phyloP scores from a whole-genome alignment of 2,329 filamentous ascomycete genomes.

The Eutypa lata region DNA sequence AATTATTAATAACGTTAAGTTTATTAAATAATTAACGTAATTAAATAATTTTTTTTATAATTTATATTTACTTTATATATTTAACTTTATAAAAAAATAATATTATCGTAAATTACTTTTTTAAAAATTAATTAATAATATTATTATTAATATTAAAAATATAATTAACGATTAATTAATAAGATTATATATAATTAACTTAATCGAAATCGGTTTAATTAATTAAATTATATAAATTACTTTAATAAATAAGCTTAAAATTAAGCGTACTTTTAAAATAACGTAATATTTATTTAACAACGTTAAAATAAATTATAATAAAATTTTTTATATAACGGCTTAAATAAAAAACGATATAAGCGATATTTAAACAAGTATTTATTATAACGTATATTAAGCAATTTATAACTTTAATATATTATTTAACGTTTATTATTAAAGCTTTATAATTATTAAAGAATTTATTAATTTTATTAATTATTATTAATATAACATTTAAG shows the following conservation, averaged over 20 bases:
- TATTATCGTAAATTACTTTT: neutral
- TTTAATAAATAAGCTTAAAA: neutral
- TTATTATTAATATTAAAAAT: neutral
- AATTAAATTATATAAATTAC: neutral
- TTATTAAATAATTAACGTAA: neutral
- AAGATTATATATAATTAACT: neutral
- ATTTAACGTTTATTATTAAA: slow-evolving; percentile 1
- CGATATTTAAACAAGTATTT: too few species aligned
- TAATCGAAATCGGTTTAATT: neutral
- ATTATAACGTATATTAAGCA: too few species aligned
- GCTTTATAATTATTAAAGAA: slow-evolving; percentile 1
- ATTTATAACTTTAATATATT: slow-evolving; percentile 2
- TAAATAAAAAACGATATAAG: slow-evolving; percentile 3
- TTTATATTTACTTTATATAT: neutral
- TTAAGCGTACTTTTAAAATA: neutral
- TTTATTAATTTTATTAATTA: slow-evolving; percentile 5
- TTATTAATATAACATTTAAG: slow-evolving; percentile 2
- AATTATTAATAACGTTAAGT: neutral
- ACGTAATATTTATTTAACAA: neutral
- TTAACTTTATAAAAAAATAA: neutral
- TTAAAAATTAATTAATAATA: neutral
- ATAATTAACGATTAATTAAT: neutral
- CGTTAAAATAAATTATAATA: neutral
- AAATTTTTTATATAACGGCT: slow-evolving; percentile 8
- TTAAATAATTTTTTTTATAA: neutral